Conservation (phyloP, 768 basidiomycete species). For the Inosperma sp. region DNA sequence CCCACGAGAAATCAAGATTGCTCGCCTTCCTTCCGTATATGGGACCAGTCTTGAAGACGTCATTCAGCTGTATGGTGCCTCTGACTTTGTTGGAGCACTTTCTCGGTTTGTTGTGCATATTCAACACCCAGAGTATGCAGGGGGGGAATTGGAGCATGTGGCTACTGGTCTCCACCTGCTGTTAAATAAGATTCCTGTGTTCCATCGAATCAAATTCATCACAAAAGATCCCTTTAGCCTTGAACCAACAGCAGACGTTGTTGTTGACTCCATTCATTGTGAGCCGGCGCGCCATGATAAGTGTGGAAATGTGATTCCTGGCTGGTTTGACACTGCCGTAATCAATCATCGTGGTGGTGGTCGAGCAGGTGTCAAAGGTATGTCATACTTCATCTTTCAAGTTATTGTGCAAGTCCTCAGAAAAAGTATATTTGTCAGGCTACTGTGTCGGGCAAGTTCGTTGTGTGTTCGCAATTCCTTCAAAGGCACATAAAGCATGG, state of each 20-base stretch:
- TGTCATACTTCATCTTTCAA: background rate
- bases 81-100: background rate
- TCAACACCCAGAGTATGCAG: background rate
- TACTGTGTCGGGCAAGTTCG: slow-evolving; percentile 8
- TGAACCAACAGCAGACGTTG: slow-evolving; percentile 9
- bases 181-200: too few species aligned
- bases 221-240: slow-evolving; percentile 11
- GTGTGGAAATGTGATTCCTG: too few species aligned
- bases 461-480: slow-evolving; percentile 13
- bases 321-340: too few species aligned
- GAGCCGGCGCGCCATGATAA: slow-evolving; percentile 20
- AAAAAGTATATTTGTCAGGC: background rate
- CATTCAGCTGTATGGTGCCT: background rate
- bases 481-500: background rate
- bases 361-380: too few species aligned
- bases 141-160: background rate
- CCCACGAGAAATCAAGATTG: background rate
- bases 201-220: slow-evolving; percentile 31
- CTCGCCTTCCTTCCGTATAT: slow-evolving; percentile 6
- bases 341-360: too few species aligned
- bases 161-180: slow-evolving; percentile 15
- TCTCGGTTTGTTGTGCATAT: background rate
- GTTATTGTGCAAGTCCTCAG: background rate
- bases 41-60: background rate
- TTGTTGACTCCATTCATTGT: slow-evolving; percentile 28